Base-by-base conservation (phyloP, 2,329 filamentous ascomycete genomes). In the Albifimbria verrucaria region DNA sequence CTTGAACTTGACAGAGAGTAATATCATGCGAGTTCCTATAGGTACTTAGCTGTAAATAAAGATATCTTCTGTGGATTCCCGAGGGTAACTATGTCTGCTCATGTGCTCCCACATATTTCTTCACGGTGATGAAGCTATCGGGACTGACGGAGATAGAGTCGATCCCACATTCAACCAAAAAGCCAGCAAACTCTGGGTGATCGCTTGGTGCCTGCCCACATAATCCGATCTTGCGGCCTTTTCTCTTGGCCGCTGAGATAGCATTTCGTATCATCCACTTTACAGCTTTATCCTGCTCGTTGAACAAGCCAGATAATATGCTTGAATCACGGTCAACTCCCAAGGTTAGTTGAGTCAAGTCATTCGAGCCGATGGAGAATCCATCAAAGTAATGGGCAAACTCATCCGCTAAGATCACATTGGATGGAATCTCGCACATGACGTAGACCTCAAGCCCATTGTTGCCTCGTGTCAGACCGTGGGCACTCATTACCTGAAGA, bases 361-460 rank as follows among this genome's bases (percentile, higher is more conserved):
- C 70, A 41, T 73, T 72, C 21, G 71, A 73, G 3, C 72, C 71
- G 47, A 74, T 73, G 12, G 69, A 73, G 55, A 74, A 73, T 2
- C 70, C 70, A 41, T 74, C 71, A 56, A 73, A 73, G 49, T 68
- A 55, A n/a, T 67, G 52, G 1, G 65, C 59, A 52, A 74, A 74
- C 24, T 63, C 48, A 1, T 55, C 61, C 1, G 70, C 71, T 9
- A 72, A 57, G 41, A 74, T 72, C 17, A 72, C 68, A 36, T 73
- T 73, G 12, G 69, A 70, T 0, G 70, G 71, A 22, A 74, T 74
- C 57, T 73, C 70, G 53, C 70, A 72, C 70, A 74, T 74, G 43
- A 72, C 66, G 50, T 73, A 73, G 41, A 73, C 67, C 52, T 70
- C 51, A 5, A 73, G 60, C 6, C 68, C 69, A 2, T 65, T 59